Evolutionary conservation across 2,329 filamentous ascomycete species (phyloP).

Genomic region (Tolypocladium album): DNA sequence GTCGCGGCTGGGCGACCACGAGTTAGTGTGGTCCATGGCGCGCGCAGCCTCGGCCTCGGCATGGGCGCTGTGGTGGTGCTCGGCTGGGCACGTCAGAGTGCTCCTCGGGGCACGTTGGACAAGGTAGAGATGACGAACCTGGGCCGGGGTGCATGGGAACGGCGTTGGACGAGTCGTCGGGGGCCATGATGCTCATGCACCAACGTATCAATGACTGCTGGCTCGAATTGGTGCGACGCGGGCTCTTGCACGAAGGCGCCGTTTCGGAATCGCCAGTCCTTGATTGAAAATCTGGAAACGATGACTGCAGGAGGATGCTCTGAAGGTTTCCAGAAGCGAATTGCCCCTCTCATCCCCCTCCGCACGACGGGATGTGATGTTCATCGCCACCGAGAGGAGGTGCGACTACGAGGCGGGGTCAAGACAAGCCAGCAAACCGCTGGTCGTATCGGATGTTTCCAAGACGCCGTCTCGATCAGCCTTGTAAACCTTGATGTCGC

Average conservation of each 20-base stretch:
- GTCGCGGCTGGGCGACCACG: slow-evolving; percentile 35
- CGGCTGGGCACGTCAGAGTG: not conserved
- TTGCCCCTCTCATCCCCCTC: too few relatives aligned
- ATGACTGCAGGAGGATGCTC: not conserved
- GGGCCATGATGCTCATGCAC: not conserved
- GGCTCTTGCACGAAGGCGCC: too few relatives aligned
- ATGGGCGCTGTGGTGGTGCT: not conserved
- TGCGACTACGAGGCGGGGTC: not conserved
- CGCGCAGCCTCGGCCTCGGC: slow-evolving; percentile 16
- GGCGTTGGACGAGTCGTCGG: not conserved
- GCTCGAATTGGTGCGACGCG: not conserved
- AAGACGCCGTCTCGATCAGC: not conserved
- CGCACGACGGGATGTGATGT: not conserved
- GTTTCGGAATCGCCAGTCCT: not conserved
- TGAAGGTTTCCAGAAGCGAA: not conserved
- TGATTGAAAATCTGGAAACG: not conserved
- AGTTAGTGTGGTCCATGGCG: slow-evolving; percentile 20
- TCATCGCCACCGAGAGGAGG: not conserved
- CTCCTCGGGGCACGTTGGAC: not conserved
- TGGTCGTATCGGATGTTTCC: not conserved
- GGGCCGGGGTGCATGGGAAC: not conserved
- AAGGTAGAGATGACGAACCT: not conserved
- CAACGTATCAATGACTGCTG: not conserved
- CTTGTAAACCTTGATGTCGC: not conserved
- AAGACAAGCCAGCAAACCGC: not conserved